Evolutionary conservation across 495 filamentous ascomycete genomes (phyloP), one percentile per base, ranked within the genome.

Genomic region (Neurospora discreta): DNA sequence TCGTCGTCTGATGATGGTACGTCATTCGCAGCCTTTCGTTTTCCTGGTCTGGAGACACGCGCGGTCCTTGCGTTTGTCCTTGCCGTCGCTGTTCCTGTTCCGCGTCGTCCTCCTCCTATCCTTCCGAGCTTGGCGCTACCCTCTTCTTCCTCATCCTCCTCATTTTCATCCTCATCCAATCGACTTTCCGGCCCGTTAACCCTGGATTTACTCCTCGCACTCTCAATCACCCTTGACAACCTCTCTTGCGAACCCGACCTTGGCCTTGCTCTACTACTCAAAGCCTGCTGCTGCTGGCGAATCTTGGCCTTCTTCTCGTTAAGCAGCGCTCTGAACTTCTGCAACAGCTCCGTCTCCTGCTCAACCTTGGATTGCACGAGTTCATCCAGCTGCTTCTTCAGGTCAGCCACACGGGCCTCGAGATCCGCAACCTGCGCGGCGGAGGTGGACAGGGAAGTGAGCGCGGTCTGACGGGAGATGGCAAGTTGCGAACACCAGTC

Each of bases 231-330:
- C 0, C 5, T 2, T 3, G 52, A 60, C 0, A 60, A 6, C 2
- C 52, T 13, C 5, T 60, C 52, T 1, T 16, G 52, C 13, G 23
- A 33, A 26, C 6, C 13, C 0, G 52, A 1, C 2, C 52, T 33
- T 30, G 4, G 33, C 7, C 38, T 38, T 38, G 5, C 52, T 16
- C 52, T 60, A 18, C 44, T 82, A 18, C 84, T 86, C 6, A 95
- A 78, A 10, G 94, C 75, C 23, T 90, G 85, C 73, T 93, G 90
- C 78, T 95, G 92, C 73, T 95, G 90, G 39, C 93, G 83, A 30
- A 97, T 95, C 80, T 95, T 96, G n/a, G 92, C 83, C 80, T 97
- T 97, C 81, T 97, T 97, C 75, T 90, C 89, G 74, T 97, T 97
- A 0, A 97, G 80, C 2, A 96, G 79, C 23, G 86, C 84, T 41